Evolutionary conservation across 768 basidiomycete species (phyloP).

Genomic region (Baorangia bicolor): DNA sequence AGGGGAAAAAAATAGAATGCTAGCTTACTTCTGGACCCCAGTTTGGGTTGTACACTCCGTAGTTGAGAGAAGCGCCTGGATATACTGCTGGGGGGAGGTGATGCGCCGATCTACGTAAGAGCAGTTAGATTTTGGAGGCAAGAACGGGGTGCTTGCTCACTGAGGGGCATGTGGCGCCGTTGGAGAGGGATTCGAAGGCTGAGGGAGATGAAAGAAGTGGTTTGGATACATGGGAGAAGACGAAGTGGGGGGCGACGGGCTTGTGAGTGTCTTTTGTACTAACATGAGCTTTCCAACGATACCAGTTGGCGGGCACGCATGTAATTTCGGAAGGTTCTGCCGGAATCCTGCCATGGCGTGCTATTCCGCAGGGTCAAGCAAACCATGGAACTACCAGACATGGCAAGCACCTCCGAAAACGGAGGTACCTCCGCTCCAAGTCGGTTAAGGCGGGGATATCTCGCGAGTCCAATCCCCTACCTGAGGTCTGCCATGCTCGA

Average conservation of each 20-base stretch:
- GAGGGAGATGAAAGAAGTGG: too few relatives aligned
- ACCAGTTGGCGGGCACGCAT: not conserved
- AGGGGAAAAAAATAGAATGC: too few relatives aligned
- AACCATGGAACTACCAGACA: not conserved
- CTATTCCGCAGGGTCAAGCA: not conserved
- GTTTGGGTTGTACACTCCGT: not conserved
- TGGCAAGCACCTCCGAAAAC: not conserved
- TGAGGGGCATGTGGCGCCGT: not conserved
- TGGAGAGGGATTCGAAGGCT: not conserved
- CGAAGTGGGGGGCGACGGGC: too few relatives aligned
- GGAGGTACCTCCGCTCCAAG: not conserved
- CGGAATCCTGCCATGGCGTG: not conserved
- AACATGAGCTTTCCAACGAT: slow-evolving; percentile 6
- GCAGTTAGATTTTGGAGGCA: not conserved
- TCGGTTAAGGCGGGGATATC: not conserved
- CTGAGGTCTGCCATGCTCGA: not conserved
- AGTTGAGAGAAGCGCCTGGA: rapidly evolving
- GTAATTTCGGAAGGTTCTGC: not conserved
- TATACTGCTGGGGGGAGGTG: not conserved
- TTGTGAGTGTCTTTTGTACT: not conserved
- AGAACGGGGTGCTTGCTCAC: not conserved
- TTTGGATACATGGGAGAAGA: not conserved
- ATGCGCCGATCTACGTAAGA: not conserved
- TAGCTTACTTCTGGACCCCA: slow-evolving; percentile 10
- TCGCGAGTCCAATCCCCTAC: not conserved